phyloP scores from a whole-genome alignment of 2,329 filamentous ascomycete species.

The Scleromitrula shiraiana region DNA sequence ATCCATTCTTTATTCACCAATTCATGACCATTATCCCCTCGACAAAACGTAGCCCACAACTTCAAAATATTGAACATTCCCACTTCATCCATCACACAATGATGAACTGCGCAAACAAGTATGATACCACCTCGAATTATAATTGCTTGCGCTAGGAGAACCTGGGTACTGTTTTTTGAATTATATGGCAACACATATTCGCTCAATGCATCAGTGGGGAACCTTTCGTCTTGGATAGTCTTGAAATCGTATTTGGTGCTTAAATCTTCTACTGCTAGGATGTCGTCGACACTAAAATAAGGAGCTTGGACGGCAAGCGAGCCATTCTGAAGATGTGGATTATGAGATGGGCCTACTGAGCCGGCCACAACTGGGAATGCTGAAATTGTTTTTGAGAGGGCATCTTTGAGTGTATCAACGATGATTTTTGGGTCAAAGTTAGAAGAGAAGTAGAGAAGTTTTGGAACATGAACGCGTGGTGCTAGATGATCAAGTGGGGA shows the following conservation, averaged over 20 bases:
- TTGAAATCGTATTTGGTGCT: conserved; percentile 1
- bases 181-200: neutral
- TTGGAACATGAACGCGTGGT: neutral
- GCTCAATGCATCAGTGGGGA: neutral
- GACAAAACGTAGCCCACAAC: conserved; percentile 1
- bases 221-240: neutral
- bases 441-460: neutral
- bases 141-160: neutral
- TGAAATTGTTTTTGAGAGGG: neutral
- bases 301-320: neutral
- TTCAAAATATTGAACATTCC: neutral
- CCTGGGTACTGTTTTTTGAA: neutral
- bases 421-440: neutral
- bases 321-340: neutral
- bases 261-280: neutral
- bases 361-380: neutral
- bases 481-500: neutral
- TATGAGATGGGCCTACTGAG: neutral
- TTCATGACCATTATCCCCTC: neutral
- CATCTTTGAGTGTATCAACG: neutral
- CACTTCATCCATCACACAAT: conserved; percentile 1
- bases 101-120: neutral
- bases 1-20: neutral
- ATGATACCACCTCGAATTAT: neutral
- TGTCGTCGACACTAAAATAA: neutral